Percentiles rank a stretch among this genome's conserved stretches.
Evolutionary conservation across 2,329 filamentous ascomycete species (phyloP).

Genomic region (Fusarium begoniae): DNA sequence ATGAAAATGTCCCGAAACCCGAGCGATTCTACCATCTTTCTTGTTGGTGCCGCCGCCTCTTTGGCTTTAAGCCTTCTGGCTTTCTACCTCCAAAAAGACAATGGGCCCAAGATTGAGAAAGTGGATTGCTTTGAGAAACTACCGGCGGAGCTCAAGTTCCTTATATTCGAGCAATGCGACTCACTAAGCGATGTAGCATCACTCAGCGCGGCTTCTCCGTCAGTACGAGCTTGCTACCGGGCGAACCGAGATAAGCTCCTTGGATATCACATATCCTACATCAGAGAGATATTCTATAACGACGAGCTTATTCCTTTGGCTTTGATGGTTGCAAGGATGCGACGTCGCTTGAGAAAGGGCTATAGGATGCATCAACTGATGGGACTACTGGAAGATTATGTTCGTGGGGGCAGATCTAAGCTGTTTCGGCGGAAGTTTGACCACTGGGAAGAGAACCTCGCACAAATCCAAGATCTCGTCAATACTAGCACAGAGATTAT

Average conservation of each 20-base stretch:
- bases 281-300: background rate
- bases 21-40: too few relatives aligned
- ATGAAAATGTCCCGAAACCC: background rate
- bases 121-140: background rate
- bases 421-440: background rate
- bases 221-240: background rate
- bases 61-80: background rate
- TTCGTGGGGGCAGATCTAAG: background rate
- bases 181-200: background rate
- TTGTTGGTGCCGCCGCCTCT: background rate
- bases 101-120: fast-evolving
- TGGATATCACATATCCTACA: background rate
- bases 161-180: background rate
- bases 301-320: background rate
- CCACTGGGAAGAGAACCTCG: background rate
- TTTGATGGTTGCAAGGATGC: background rate
- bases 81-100: too few relatives aligned
- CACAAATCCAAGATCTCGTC: background rate
- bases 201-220: background rate
- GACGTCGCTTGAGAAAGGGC: background rate
- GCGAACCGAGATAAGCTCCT: background rate
- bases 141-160: background rate
- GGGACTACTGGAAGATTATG: background rate
- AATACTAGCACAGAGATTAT: background rate
- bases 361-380: fast-evolving